Evolutionary conservation across 352 stramenopile species (phyloP).

Genomic region (Phytopythium cucurbitacearum): DNA sequence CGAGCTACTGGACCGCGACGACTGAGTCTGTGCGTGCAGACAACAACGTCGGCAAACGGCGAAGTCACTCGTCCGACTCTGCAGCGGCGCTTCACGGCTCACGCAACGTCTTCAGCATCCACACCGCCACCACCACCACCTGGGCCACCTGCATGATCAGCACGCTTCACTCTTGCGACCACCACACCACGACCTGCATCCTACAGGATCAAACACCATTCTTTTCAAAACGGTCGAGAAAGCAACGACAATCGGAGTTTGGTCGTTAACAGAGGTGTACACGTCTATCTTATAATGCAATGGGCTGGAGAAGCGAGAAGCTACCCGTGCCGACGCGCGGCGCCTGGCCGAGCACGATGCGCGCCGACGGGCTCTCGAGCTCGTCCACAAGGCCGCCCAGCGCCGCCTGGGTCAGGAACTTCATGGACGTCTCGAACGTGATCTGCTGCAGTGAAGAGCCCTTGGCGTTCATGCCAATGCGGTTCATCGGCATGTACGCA

Average conservation of each 20-base stretch:
- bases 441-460: conserved; percentile 98
- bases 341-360: conserved; percentile 94
- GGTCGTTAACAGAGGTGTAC: not conserved
- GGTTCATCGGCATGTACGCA: conserved; percentile 97
- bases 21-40: not conserved
- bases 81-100: no score
- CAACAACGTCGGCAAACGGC: not conserved
- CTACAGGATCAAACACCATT: not conserved
- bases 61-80: no score
- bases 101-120: no score
- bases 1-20: not conserved
- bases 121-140: no score
- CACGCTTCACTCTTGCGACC: no score
- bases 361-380: conserved; percentile 92
- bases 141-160: no score
- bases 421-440: conserved; percentile 99
- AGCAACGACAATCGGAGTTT: not conserved
- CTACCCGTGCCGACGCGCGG: conserved; percentile 94
- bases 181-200: no score
- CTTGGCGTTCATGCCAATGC: conserved; percentile 95
- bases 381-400: conserved; percentile 87
- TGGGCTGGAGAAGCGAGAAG: conserved; percentile 92
- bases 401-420: conserved; percentile 97
- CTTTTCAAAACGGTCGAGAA: no score
- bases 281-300: conserved; percentile 55